A percentile compares a stretch with the other conserved stretches of the same genome.
These are phyloP conservation scores for Leptodermis oblonga DNA, from an alignment of 257 asterid species.

Conservation along the genomic window DNA sequence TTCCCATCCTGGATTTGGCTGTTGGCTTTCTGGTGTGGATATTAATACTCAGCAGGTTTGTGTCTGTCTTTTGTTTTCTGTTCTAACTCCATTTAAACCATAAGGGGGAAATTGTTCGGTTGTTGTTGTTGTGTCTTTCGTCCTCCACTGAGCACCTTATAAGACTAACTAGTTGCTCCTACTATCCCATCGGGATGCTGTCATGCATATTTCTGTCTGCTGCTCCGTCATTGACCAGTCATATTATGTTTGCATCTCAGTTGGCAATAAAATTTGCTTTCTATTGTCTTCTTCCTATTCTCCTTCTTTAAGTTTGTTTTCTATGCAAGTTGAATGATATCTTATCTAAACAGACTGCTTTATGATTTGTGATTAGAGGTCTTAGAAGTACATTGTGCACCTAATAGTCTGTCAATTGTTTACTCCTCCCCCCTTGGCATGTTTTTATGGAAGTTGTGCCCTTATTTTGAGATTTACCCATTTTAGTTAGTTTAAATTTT, in stretches of 20 bases:
- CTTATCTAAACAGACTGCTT: neutral
- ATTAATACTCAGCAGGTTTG: conserved; percentile 92
- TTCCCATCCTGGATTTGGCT: conserved; percentile 98
- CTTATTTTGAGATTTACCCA: neutral
- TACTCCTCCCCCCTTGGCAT: too few species aligned
- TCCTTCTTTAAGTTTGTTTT: neutral
- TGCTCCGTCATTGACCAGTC: neutral
- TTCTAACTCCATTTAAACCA: neutral
- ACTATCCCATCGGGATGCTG: neutral
- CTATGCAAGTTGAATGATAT: neutral
- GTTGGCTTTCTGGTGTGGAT: conserved; percentile 98
- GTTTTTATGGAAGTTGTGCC: too few species aligned
- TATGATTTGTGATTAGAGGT: neutral
- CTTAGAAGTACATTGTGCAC: neutral
- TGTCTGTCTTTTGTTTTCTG: neutral
- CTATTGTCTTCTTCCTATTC: too few species aligned
- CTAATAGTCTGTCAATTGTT: neutral
- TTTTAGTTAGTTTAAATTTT: neutral
- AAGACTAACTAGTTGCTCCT: neutral
- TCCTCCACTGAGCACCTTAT: neutral
- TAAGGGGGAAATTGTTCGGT: neutral
- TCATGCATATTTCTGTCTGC: neutral
- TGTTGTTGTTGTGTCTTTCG: neutral
- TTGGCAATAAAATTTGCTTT: neutral
- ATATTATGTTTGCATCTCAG: neutral